Percentiles rank a stretch among this genome's conserved stretches.
Conservation (phyloP, 768 basidiomycete species). For the Mycena amicta region DNA sequence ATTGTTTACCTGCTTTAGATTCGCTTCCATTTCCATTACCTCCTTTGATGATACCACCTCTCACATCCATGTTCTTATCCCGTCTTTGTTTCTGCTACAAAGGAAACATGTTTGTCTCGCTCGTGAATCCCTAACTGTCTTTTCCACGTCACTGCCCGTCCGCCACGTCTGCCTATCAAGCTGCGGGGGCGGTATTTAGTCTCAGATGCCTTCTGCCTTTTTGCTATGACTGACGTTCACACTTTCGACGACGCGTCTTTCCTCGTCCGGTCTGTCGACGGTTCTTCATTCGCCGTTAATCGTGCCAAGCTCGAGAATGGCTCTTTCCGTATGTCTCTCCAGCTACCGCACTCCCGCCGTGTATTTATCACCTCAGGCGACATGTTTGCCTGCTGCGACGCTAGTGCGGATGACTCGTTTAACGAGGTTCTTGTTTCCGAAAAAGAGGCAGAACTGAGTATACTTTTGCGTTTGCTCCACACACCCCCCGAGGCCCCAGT, state of each 20-base stretch:
- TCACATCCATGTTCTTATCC: conserved; percentile 34
- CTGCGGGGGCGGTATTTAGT: background rate
- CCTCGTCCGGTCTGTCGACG: conserved; percentile 56
- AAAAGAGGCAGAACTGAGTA: conserved; percentile 44
- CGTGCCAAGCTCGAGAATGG: conserved; percentile 54
- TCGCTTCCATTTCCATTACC: conserved; percentile 75
- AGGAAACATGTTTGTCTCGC: conserved; percentile 19
- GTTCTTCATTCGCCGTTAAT: conserved; percentile 50
- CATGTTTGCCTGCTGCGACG: conserved; percentile 68
- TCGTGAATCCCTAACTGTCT: too few relatives aligned
- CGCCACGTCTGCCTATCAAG: background rate
- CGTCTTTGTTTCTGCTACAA: conserved; percentile 26
- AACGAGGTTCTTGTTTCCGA: conserved; percentile 58
- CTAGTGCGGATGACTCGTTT: conserved; percentile 28
- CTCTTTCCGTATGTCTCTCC: conserved; percentile 52
- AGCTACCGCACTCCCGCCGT: conserved; percentile 3
- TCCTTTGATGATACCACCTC: conserved; percentile 81
- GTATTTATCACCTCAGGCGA: conserved; percentile 45
- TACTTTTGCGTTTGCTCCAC: conserved; percentile 61
- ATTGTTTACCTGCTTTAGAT: conserved; percentile 64
- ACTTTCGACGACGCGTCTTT: conserved; percentile 56
- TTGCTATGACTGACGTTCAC: conserved; percentile 28
- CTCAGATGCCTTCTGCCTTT: conserved; percentile 34
- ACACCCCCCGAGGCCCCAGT: conserved; percentile 51
- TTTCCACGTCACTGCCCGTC: conserved; percentile 12